phyloP scores from a whole-genome alignment of 108 stramenopile genomes.

The Nitzschia putrida region DNA sequence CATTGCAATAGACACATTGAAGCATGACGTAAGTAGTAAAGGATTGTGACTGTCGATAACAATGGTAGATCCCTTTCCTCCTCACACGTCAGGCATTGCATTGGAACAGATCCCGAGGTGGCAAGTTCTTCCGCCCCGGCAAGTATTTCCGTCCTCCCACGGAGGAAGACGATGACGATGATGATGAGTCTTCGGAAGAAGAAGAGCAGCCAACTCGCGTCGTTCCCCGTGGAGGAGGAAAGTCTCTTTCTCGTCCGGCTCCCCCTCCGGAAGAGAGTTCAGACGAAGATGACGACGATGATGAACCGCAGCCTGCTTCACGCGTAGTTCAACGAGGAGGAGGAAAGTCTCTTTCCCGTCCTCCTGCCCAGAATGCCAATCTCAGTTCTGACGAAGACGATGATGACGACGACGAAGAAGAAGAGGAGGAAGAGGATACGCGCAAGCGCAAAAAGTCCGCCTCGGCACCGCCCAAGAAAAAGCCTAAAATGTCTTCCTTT shows the following conservation, averaged over 20 bases:
- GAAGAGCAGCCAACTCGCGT: slow-evolving; percentile 23
- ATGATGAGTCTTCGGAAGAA: slow-evolving; percentile 49
- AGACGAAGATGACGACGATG: slow-evolving; percentile 63
- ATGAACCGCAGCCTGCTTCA: slow-evolving; percentile 18
- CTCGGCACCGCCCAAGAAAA: slow-evolving; percentile 44
- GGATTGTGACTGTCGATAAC: too few species aligned
- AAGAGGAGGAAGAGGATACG: slow-evolving; percentile 58
- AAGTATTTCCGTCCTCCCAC: slow-evolving; percentile 62
- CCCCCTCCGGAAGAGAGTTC: slow-evolving; percentile 31
- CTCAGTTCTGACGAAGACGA: slow-evolving; percentile 54
- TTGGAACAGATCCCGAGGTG: slow-evolving; percentile 9
- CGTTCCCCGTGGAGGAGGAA: slow-evolving; percentile 12
- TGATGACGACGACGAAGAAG: slow-evolving; percentile 65
- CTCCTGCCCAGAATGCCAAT: slow-evolving; percentile 25
- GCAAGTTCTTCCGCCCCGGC: slow-evolving; percentile 43
- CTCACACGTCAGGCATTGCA: too few species aligned
- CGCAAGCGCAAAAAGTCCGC: slow-evolving; percentile 33
- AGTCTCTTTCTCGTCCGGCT: slow-evolving; percentile 5
- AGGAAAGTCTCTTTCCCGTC: not conserved
- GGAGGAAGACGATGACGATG: slow-evolving; percentile 47
- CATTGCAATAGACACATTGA: too few species aligned
- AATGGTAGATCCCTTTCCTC: too few species aligned
- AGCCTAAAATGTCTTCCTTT: slow-evolving; percentile 65
- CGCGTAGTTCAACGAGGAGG: slow-evolving; percentile 3
- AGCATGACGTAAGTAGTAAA: too few species aligned